Base-by-base conservation (phyloP, 352 stramenopile species). In the Pythium sp. region DNA sequence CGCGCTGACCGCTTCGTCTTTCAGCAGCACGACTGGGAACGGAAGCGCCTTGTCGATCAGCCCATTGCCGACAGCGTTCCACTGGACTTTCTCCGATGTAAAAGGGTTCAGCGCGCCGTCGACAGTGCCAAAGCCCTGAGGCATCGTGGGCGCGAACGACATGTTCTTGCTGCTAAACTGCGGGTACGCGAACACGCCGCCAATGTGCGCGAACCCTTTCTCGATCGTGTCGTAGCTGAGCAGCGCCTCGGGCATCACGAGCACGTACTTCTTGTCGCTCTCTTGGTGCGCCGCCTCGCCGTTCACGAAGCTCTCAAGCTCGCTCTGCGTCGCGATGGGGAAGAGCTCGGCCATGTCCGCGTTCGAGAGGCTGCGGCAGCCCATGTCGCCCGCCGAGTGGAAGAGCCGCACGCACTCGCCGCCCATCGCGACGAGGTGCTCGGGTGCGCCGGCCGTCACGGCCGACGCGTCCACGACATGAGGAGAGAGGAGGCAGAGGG, bases 361-460 rank as follows among this genome's bases (percentile, higher is more conserved):
- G 58, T 72, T 66, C 55, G 85, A 74, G 22, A 81, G 66, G 43
- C 75, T 89, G 67, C 79, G 83, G 72, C 87, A 93, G 15, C 87
- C 87, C 15, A 90, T 72, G 59, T 79, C 77, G 65, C 87, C 87
- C 32, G 56, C 58, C 9, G 84, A 88, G 76, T 95, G 87, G 76
- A 92, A 95, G 12, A 91, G 62, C 3, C 87, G 87, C 63, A 92
- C 84, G 65, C 85, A 95, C 67, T 93, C 82, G 59, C 85, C 85
- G 47, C 82, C 87, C 14, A 69, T 67, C 3, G 86, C 73, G 15
- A 87, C 38, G n/a, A 93, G 71, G 58, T 92, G 86, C 57, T 91
- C 79, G 0, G 87, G 82, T 22, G 76, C 68, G 41, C 87, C 87
- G 7, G 85, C 82, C 46, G 75, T 93, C 65, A 91, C 76, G 41